These are phyloP conservation scores for Ophiostoma montium DNA, from an alignment of 2,329 filamentous ascomycete genomes.

Conservation along the genomic window DNA sequence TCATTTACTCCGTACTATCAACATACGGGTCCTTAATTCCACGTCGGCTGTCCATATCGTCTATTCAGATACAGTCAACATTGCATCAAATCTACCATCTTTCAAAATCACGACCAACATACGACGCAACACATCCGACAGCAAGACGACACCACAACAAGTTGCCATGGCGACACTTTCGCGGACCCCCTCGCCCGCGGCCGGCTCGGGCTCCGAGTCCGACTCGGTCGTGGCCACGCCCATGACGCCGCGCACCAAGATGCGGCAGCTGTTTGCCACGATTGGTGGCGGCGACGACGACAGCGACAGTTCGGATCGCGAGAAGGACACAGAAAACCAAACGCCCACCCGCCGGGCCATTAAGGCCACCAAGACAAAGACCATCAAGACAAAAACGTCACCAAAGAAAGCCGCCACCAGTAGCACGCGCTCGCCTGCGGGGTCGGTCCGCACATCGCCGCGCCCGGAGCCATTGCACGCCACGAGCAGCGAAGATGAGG, in stretches of 20 bases:
- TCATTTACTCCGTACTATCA: too few species aligned
- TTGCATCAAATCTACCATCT: too few species aligned
- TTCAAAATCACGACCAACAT: too few species aligned
- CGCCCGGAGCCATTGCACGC: neutral
- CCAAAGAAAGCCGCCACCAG: neutral
- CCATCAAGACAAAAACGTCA: neutral
- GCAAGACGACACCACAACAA: too few species aligned
- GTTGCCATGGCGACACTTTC: slow-evolving; percentile 10
- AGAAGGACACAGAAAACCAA: slow-evolving; percentile 5
- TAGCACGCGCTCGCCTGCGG: slow-evolving; percentile 8
- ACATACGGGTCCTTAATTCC: too few species aligned
- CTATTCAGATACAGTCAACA: too few species aligned
- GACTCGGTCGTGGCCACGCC: slow-evolving; percentile 30
- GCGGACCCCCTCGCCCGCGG: slow-evolving; percentile 19
- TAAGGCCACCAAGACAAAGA: slow-evolving; percentile 1
- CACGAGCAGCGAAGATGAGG: slow-evolving; percentile 18
- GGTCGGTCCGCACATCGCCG: neutral
- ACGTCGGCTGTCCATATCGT: too few species aligned
- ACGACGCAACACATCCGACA: too few species aligned
- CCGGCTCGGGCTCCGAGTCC: slow-evolving; percentile 29
- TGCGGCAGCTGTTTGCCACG: slow-evolving; percentile 29
- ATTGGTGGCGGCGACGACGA: slow-evolving; percentile 2
- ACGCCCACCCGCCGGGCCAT: slow-evolving; percentile 2
- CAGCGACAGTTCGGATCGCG: slow-evolving; percentile 5
- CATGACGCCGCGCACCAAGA: slow-evolving; percentile 39